phyloP scores from a whole-genome alignment of 768 basidiomycete species.

The Pisolithus tinctorius region DNA sequence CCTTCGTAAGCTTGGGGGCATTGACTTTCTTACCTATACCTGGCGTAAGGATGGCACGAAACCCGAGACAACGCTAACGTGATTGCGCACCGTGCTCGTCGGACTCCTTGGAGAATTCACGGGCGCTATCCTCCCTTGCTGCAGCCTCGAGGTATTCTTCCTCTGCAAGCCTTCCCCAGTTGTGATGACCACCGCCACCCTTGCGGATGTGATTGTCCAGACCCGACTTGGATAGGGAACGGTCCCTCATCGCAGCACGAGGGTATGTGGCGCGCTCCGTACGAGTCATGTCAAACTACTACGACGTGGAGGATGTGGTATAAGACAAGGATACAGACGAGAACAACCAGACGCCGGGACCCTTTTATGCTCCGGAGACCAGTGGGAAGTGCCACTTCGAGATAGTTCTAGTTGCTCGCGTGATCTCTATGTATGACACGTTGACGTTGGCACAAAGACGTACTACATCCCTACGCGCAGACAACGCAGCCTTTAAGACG shows the following conservation, averaged over 20 bases:
- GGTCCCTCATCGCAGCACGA: constrained; percentile 68
- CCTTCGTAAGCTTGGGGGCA: constrained; percentile 22
- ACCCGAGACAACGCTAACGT: background rate
- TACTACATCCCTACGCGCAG: background rate
- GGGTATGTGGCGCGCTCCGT: constrained; percentile 69
- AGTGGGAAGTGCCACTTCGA: constrained; percentile 3
- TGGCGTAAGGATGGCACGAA: constrained; percentile 5
- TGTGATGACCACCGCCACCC: constrained; percentile 73
- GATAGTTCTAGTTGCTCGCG: constrained; percentile 1
- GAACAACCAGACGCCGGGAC: background rate
- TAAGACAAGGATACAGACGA: background rate
- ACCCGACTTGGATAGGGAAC: constrained; percentile 73
- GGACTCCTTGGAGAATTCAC: constrained; percentile 35
- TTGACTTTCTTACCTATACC: constrained; percentile 20
- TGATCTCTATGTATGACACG: background rate
- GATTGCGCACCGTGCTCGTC: constrained; percentile 1
- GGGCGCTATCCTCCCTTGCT: constrained; percentile 51
- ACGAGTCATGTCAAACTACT: constrained; percentile 55
- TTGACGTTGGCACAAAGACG: background rate
- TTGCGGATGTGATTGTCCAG: constrained; percentile 68
- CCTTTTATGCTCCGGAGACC: constrained; percentile 12
- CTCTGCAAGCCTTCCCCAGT: constrained; percentile 73
- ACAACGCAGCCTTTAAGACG: background rate
- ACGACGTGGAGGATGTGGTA: background rate
- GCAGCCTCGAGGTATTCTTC: constrained; percentile 56